Evolutionary conservation across 345 rosid species (phyloP).

Genomic region (Physaria fendleri): DNA sequence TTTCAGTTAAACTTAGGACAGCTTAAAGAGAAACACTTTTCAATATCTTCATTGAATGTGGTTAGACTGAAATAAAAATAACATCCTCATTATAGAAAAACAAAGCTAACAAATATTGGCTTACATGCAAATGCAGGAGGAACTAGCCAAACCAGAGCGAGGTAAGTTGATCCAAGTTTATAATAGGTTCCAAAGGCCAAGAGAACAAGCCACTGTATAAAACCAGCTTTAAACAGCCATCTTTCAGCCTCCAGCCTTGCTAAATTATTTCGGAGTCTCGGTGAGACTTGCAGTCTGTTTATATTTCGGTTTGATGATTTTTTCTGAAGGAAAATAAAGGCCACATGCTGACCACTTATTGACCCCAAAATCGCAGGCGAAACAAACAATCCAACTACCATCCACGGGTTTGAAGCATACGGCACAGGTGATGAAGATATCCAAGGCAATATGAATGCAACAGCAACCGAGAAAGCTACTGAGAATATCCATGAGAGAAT

Average conservation of each 20-base stretch:
- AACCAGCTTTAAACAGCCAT: slow-evolving; percentile 88
- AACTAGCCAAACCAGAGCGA: slow-evolving; percentile 83
- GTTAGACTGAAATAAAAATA: not conserved
- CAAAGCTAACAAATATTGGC: slow-evolving; percentile 23
- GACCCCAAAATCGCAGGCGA: slow-evolving; percentile 92
- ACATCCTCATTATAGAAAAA: not conserved
- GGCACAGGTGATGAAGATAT: slow-evolving; percentile 75
- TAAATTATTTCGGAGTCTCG: slow-evolving; percentile 42
- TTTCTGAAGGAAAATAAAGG: slow-evolving; percentile 47
- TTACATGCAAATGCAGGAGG: slow-evolving; percentile 98
- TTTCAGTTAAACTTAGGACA: not conserved
- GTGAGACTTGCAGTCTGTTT: slow-evolving; percentile 44
- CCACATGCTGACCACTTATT: slow-evolving; percentile 77
- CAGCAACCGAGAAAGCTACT: slow-evolving; percentile 54
- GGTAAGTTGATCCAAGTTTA: slow-evolving; percentile 66
- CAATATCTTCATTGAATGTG: not conserved
- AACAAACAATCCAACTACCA: slow-evolving; percentile 74
- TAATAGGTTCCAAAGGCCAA: slow-evolving; percentile 63
- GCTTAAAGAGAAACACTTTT: too few relatives aligned
- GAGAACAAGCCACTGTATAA: slow-evolving; percentile 78
- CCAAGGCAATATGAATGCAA: slow-evolving; percentile 65
- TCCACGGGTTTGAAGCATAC: slow-evolving; percentile 73
- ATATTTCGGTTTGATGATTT: slow-evolving; percentile 44
- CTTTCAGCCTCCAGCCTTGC: slow-evolving; percentile 86
- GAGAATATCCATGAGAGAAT: slow-evolving; percentile 68